Evolutionary conservation across 495 filamentous ascomycete genomes (phyloP).

Genomic region (Penicillium samsonianum): DNA sequence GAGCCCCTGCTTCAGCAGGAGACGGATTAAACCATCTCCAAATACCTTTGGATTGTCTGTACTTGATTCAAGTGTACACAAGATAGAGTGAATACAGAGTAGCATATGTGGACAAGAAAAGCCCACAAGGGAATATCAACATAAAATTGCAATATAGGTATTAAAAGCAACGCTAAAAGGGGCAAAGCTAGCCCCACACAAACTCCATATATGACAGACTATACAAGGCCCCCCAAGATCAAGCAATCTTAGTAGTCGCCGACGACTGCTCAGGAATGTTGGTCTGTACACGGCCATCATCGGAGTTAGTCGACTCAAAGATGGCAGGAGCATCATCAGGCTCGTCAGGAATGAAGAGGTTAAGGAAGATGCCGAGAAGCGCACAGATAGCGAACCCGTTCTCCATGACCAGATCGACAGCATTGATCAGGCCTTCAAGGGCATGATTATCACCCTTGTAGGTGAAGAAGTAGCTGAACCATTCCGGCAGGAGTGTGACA

Average conservation of each 20-base stretch:
- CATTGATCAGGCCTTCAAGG: conserved; percentile 77
- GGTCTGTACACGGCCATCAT: conserved; percentile 14
- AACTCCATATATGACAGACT: conserved; percentile 1
- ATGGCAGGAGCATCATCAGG: conserved; percentile 57
- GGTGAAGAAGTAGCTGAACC: conserved; percentile 77
- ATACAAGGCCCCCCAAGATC: background rate
- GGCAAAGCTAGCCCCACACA: background rate
- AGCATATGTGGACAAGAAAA: too few relatives aligned
- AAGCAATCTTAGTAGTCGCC: conserved; percentile 4
- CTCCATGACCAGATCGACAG: conserved; percentile 77
- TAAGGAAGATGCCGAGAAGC: conserved; percentile 69
- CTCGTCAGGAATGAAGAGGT: conserved; percentile 72
- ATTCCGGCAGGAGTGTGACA: conserved; percentile 78
- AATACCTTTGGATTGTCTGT: too few relatives aligned
- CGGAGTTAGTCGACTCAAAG: conserved; percentile 22
- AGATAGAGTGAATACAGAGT: too few relatives aligned
- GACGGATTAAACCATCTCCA: too few relatives aligned
- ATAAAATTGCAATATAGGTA: background rate
- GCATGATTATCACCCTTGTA: conserved; percentile 67
- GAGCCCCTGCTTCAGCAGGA: too few relatives aligned
- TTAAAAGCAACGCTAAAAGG: background rate
- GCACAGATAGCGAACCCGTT: conserved; percentile 68
- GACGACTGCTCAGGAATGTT: background rate
- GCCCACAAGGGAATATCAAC: background rate
- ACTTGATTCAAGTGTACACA: too few relatives aligned